Evolutionary conservation across 441 rosid species (phyloP), one percentile per base, ranked within the genome.

Genomic region (Adansonia rubrostipa): DNA sequence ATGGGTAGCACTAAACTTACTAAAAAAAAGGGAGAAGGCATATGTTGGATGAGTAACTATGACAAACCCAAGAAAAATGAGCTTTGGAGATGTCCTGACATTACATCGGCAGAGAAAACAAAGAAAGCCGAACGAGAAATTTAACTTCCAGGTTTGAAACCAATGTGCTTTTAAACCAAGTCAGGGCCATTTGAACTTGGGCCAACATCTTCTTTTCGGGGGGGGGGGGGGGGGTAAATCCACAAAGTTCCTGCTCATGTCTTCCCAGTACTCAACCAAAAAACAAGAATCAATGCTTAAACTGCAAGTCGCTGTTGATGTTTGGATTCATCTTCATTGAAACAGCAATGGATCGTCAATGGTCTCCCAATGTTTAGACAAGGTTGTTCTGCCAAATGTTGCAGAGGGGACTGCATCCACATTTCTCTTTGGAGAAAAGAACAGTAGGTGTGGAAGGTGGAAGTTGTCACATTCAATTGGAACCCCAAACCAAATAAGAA

Each of bases 401-500:
- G 56, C 0, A 40, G 73, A 78, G 86, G 77, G 58, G 58, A 0
- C 7, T 15, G 68, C 68, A 79, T 66, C 82, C 85, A 56, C 91
- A 89, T 86, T 71, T 93, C 91, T 33, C 79, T 87, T 53, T 89
- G 93, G 40, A 93, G 92, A 84, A 86, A 84, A 68, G 85, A 79
- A 75, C 80, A 85, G 76, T 95, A 91, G 14, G 86, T 83, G 66
- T 89, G 85, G 83, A 88, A 95, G 3, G 89, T 84, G 51, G 85
- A 71, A 40, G 93, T 92, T 44, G 89, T 90, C 80, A 95, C 93
- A 73, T 91, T 92, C 79, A 95, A 85, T 67, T 90, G 83, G 88
- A 95, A 93, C 2, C 92, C 93, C 53, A 95, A 73, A 28, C 94
- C 94, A 71, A 95, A 93, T 51, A 95, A 84, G 82, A 93, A 93